Evolutionary conservation across 2,329 filamentous ascomycete species (phyloP), one percentile per base, ranked within the genome.

Genomic region (Keithomyces neogunnii): DNA sequence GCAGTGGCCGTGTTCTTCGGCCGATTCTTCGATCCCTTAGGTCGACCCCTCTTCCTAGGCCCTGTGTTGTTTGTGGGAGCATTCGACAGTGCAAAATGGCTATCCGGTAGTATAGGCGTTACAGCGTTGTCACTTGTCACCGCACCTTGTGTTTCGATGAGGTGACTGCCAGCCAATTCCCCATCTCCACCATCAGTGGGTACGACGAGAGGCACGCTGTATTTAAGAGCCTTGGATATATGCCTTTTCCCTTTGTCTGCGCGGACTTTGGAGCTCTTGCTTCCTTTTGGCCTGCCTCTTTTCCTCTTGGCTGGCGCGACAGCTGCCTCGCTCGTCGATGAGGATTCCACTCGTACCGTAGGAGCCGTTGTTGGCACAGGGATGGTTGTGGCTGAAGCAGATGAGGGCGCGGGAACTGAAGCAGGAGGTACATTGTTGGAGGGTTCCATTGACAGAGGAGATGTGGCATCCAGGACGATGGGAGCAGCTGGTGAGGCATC

Each of bases 221-320:
- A 40, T 7, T 44, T 42, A 13, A 47, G 49, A 33, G 46, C 49
- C 32, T 38, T 49, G 19, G 47, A 35, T 4, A 35, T 10, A 28
- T 54, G 52, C 31, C 33, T 54, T 31, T 51, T 51, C 8, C 52
- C 52, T 45, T 54, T 54, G n/a, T 54, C 52, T 19, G 52, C 51
- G 19, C 61, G 60, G 19, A 58, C 54, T 47, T 64, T 67, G n/a
- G 56, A 56, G 45, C 60, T 63, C 50, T 67, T 67, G 64, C 77
- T 81, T 3, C 78, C 79, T 56, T 80, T 81, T 6, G 79, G 78
- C 19, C 79, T 69, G 13, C 79, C 78, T 55, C 78, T 70, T 5
- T 69, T 66, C 48, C 77, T 70, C 58, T 74, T 79, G 36, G 62
- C 47, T 28, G 62, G 52, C 1, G 48, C 10, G 4, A 35, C 35